Percentiles rank a stretch among this genome's conserved stretches.
These are phyloP conservation scores for Coemansia sp. DNA, from an alignment of 192 early-diverging fungal species.

Conservation along the genomic window DNA sequence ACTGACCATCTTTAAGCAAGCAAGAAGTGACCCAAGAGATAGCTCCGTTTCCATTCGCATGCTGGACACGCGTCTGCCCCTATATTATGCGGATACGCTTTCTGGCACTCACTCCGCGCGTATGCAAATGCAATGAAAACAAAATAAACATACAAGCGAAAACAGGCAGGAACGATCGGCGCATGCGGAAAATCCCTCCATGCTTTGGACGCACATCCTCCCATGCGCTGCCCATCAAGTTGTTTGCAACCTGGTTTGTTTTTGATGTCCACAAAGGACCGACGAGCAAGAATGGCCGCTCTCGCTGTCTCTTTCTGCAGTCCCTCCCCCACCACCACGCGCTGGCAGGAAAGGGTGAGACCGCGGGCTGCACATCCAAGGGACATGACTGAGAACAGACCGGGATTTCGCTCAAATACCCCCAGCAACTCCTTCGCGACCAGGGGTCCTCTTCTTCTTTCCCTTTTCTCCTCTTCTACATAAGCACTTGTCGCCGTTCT, in stretches of 20 bases:
- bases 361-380: background rate
- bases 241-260: slow-evolving; percentile 4
- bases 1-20: no score
- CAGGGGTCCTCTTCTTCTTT: background rate
- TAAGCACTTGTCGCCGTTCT: background rate
- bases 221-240: background rate
- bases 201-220: slow-evolving; percentile 5
- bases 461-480: slow-evolving; percentile 1
- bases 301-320: background rate
- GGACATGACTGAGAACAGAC: background rate
- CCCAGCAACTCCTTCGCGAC: background rate
- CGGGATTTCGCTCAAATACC: background rate
- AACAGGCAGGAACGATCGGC: background rate
- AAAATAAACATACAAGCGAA: no score
- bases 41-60: no score
- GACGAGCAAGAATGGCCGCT: background rate
- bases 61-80: no score
- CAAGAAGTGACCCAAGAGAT: no score
- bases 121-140: no score
- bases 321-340: background rate
- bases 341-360: background rate
- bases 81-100: no score
- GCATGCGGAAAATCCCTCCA: background rate
- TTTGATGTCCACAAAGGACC: slow-evolving; percentile 10
- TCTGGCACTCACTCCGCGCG: no score